Conservation (phyloP, 2,329 filamentous ascomycete genomes). For the Xylaria polymorpha region DNA sequence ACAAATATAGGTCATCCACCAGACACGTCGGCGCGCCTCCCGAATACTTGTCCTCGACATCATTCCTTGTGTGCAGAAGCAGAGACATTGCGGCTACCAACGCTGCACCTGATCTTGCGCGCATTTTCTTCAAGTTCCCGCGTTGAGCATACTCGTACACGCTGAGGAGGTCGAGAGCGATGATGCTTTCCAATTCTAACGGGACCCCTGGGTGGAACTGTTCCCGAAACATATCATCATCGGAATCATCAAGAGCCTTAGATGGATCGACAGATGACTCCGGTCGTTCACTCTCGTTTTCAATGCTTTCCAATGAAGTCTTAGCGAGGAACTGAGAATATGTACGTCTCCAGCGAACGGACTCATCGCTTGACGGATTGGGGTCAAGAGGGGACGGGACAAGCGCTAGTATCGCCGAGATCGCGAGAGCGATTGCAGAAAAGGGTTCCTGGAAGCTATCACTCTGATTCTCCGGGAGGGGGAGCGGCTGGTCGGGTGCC, state of each 20-base stretch:
- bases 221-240: conserved; percentile 48
- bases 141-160: conserved; percentile 66
- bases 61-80: conserved; percentile 55
- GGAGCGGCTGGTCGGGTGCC: conserved; percentile 49
- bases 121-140: conserved; percentile 65
- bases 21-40: conserved; percentile 61
- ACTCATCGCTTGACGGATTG: conserved; percentile 53
- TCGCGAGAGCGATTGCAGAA: conserved; percentile 59
- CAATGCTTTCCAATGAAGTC: conserved; percentile 60
- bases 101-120: conserved; percentile 60
- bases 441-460: conserved; percentile 54
- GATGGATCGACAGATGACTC: conserved; percentile 59
- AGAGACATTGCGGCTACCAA: conserved; percentile 59
- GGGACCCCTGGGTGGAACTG: conserved; percentile 60
- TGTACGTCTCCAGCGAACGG: conserved; percentile 57
- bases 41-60: conserved; percentile 54
- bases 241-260: conserved; percentile 56
- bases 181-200: conserved; percentile 59
- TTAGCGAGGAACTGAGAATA: conserved; percentile 63
- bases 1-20: conserved; percentile 67
- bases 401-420: conserved; percentile 61
- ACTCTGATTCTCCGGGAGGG: conserved; percentile 53
- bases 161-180: conserved; percentile 61
- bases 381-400: conserved; percentile 58
- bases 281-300: conserved; percentile 60